Base-by-base conservation (phyloP, 306 rosid genomes). In the Cercis canadensis region DNA sequence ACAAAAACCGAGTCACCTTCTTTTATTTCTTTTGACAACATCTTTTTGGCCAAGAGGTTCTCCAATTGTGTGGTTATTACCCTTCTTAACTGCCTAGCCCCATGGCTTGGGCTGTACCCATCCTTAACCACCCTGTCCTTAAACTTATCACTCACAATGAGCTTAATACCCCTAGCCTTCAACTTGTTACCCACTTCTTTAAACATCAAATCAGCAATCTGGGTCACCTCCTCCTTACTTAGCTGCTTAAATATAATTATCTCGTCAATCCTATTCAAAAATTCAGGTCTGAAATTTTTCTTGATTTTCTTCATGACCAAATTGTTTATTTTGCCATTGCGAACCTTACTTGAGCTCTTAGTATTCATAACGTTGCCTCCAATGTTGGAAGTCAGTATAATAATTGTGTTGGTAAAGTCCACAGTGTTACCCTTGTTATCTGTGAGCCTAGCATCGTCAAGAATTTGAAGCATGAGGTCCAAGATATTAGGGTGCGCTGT, bases 381-480 rank as follows among this genome's bases (percentile, higher is more conserved):
- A 4, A 50, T 13, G 34, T 60, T 60, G 8, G 61, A 47, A 34
- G 69, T 72, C 41, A 59, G 5, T 9, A 57, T 57, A 13, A 73
- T 53, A 69, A 88, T 88, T 49, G 90, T 88, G 45, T 79, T 83
- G 72, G 85, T 88, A 75, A 86, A 88, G 62, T 88, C 90, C 11
- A 88, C 90, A 0, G 90, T 85, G 59, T 89, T 78, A 0, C 87
- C 94, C 76, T 85, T 86, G 73, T 87, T 84, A 72, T 88, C 87
- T 0, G 88, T 85, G 70, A 88, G 79, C 60, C 88, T 81, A 17
- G 90, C 94, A 47, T 88, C 90, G 65, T 88, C 94, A 1, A 88
- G 88, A 67, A 88, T 88, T 62, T 88, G 94, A 75, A 88, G 94
- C 94, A 88, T 83, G 85, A 88, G 64, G 81, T 81, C 83, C 73